Evolutionary conservation across 2,329 filamentous ascomycete genomes (phyloP).

Genomic region (Periconia sp.): DNA sequence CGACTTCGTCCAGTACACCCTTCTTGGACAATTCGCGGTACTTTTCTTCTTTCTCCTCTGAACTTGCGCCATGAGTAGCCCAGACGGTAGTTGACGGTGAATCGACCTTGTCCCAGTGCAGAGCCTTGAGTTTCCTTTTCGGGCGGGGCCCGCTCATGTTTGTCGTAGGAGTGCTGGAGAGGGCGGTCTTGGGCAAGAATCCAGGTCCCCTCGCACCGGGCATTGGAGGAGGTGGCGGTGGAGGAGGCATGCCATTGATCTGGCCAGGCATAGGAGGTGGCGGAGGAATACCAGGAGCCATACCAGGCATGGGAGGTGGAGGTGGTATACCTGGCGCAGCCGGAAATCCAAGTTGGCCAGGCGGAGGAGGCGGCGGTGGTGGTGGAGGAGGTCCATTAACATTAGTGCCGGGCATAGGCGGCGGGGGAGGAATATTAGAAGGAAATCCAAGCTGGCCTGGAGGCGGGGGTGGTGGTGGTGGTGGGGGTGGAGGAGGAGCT

Average conservation of each 20-base stretch:
- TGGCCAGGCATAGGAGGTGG: constrained; percentile 53
- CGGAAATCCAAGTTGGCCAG: constrained; percentile 47
- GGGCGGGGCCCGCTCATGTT: constrained; percentile 80
- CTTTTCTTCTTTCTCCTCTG: constrained; percentile 89
- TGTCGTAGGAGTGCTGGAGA: constrained; percentile 58
- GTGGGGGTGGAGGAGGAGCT: constrained; percentile 55
- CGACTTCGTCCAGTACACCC: constrained; percentile 95
- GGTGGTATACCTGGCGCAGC: constrained; percentile 35
- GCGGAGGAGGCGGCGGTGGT: constrained; percentile 47
- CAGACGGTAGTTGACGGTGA: constrained; percentile 88
- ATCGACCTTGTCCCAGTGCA: constrained; percentile 99
- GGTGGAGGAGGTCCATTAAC: constrained; percentile 49
- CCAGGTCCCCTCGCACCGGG: constrained; percentile 64
- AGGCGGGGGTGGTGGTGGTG: constrained; percentile 46
- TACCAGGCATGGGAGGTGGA: constrained; percentile 38
- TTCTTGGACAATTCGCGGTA: constrained; percentile 91
- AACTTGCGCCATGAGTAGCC: constrained; percentile 83
- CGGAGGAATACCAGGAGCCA: constrained; percentile 44
- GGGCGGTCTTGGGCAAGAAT: constrained; percentile 68
- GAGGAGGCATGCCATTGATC: constrained; percentile 50
- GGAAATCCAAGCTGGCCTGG: constrained; percentile 42
- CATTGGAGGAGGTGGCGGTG: constrained; percentile 57
- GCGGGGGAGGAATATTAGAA: constrained; percentile 45
- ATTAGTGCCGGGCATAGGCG: constrained; percentile 51
- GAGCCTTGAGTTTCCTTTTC: constrained; percentile 99